Percentiles rank a stretch among this genome's conserved stretches.
phyloP scores from a whole-genome alignment of 2,329 filamentous ascomycete genomes.

The Chalaropsis thielavioides region DNA sequence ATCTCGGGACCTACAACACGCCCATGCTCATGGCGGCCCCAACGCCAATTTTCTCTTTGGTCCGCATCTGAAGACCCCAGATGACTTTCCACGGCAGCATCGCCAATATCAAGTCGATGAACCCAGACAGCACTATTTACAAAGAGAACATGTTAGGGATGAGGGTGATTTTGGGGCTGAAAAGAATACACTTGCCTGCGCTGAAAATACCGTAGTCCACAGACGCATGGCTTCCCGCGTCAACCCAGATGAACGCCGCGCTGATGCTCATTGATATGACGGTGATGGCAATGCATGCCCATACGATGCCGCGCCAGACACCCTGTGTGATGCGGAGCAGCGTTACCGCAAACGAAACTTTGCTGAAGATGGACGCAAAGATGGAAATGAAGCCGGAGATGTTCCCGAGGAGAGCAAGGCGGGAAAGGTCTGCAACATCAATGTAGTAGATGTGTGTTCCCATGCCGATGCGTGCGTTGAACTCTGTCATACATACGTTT shows the following conservation, averaged over 20 bases:
- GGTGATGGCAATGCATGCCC: conserved; percentile 22
- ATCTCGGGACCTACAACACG: conserved; percentile 25
- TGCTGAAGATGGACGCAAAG: conserved; percentile 22
- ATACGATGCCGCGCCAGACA: conserved; percentile 18
- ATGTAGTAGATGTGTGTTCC: conserved; percentile 18
- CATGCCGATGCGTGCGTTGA: conserved; percentile 17
- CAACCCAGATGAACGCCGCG: conserved; percentile 20
- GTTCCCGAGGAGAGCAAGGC: conserved; percentile 18
- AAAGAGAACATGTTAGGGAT: conserved; percentile 5
- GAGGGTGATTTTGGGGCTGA: neutral
- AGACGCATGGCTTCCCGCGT: conserved; percentile 1
- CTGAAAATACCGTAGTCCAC: conserved; percentile 19
- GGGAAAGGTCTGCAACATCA: neutral
- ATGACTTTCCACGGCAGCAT: conserved; percentile 30
- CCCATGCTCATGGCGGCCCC: conserved; percentile 32
- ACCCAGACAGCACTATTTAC: conserved; percentile 24
- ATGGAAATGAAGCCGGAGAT: conserved; percentile 20
- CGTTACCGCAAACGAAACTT: conserved; percentile 24
- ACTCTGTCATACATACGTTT: conserved; percentile 15
- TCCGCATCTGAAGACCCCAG: conserved; percentile 28
- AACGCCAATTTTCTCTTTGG: conserved; percentile 29
- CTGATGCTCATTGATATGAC: conserved; percentile 21
- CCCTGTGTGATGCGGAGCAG: conserved; percentile 22
- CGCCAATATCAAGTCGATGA: conserved; percentile 29
- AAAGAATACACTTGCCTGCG: conserved; percentile 13